Evolutionary conservation across 345 rosid species (phyloP).

Genomic region (Murraya paniculata): DNA sequence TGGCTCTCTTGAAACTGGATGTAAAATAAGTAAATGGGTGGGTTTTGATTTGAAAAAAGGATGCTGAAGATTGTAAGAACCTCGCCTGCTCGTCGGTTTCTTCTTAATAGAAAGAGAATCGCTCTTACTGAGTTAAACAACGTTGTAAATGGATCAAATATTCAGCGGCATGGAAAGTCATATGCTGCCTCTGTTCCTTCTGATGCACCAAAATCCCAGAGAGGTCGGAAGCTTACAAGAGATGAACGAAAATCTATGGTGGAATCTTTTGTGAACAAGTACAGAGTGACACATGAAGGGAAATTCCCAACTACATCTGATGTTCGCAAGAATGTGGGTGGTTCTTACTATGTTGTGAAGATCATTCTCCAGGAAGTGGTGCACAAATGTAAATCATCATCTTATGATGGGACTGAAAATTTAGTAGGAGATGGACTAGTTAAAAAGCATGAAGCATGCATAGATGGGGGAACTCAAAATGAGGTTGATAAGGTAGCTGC

Average conservation of each 20-base stretch:
- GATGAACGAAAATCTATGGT: slow-evolving; percentile 44
- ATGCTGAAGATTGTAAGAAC: slow-evolving; percentile 17
- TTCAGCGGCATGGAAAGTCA: slow-evolving; percentile 32
- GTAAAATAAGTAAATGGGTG: neutral
- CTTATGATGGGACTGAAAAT: slow-evolving; percentile 13
- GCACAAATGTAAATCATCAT: slow-evolving; percentile 22
- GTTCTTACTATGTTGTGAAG: slow-evolving; percentile 32
- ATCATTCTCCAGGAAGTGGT: slow-evolving; percentile 40
- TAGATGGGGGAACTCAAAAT: slow-evolving; percentile 15
- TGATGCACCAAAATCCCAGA: slow-evolving; percentile 19
- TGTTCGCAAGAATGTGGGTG: slow-evolving; percentile 41
- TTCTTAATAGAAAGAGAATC: neutral
- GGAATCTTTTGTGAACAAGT: slow-evolving; percentile 42
- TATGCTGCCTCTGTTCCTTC: slow-evolving; percentile 40
- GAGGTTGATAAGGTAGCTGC: neutral
- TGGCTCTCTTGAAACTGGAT: neutral
- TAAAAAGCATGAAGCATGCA: slow-evolving; percentile 4
- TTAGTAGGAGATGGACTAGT: neutral
- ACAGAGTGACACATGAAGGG: slow-evolving; percentile 37
- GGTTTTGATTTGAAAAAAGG: neutral
- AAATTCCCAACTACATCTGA: slow-evolving; percentile 34
- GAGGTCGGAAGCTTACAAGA: slow-evolving; percentile 27
- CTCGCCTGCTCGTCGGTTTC: neutral
- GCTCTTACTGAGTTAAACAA: slow-evolving; percentile 2
- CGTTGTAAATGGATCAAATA: slow-evolving; percentile 16